Conservation (phyloP, 1,284 basidiomycete species). For the Sanghuangporus sanghuang region DNA sequence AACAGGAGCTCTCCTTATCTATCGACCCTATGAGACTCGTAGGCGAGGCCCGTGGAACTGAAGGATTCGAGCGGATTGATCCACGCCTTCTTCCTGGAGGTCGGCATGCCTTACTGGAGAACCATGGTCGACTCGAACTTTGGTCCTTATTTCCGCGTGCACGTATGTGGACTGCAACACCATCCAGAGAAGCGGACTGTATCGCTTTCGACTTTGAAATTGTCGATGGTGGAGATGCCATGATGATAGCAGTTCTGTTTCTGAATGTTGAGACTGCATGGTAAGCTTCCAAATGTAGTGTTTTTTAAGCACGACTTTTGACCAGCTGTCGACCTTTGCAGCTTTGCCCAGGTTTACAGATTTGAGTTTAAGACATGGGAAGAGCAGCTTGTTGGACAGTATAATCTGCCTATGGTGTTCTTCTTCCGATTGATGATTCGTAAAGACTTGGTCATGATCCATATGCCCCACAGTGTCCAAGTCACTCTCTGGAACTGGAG, state of each 20-base stretch:
- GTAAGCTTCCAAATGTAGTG: not conserved
- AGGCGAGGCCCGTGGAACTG: not conserved
- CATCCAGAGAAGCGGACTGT: not conserved
- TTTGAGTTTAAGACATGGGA: not conserved
- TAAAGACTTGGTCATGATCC: constrained; percentile 4
- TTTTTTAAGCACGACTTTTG: not conserved
- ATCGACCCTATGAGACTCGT: not conserved
- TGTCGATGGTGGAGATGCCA: not conserved
- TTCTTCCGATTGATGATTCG: constrained; percentile 6
- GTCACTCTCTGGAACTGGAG: not conserved
- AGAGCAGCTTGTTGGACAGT: not conserved
- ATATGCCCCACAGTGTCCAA: constrained; percentile 5
- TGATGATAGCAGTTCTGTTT: not conserved
- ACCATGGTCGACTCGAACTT: constrained; percentile 3
- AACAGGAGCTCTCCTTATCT: not conserved
- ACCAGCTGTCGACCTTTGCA: not conserved
- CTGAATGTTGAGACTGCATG: not conserved
- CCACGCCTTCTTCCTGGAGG: not conserved
- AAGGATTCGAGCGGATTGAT: not conserved
- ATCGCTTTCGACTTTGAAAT: constrained; percentile 7
- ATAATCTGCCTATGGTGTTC: constrained; percentile 1
- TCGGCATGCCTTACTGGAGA: not conserved
- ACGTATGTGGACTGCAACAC: not conserved
- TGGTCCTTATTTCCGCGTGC: not conserved
- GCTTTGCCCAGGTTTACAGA: constrained; percentile 1